Base-by-base conservation (phyloP, 108 stramenopile genomes). In the Parmales sp. region DNA sequence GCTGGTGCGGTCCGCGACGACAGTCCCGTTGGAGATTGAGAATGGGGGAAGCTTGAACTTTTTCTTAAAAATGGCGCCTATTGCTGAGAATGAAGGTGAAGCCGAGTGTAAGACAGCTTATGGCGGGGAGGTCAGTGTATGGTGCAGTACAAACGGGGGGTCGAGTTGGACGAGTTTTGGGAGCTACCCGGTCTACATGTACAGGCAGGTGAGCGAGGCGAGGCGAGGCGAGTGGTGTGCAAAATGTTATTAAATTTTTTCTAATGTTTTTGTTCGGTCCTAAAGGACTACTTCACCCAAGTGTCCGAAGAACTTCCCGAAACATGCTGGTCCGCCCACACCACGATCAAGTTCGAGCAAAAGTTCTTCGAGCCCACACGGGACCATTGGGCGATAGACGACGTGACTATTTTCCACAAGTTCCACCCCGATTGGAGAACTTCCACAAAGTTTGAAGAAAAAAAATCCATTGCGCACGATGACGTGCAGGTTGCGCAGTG, bases 381-480 rank as follows among this genome's bases (percentile, higher is more conserved):
- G 3, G 54, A 60, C 54, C 36, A 60, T 20, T 60, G 54, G 54
- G 54, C 54, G 31, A 5, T 60, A 20, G 54, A 60, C 54, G 54
- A 60, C 54, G 36, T 60, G 7, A 20, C 13, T 5, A 60, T 60
- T 16, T 60, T 60, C 54, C 54, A 60, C 54, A 28, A 16, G 26
- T 60, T 60, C 54, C 31, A 60, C 54, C 31, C 31, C 8, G 36
- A 4, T 20, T 60, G 54, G 54, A 60, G 54, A 34, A 34, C 29
- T 1, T 34, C 31, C 31, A 34, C 16, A 13, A 11, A 28, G 2
- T 60, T 60, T 34, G 16, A 34, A 34, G 31, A 60, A 4, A 60
- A 60, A 34, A 60, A 60, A 34, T 28, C 16, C 29, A 34, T 34
- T 2, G 7, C 8, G 16, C 31, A 60, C 54, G 54, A 60, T 28